These are phyloP conservation scores for Mangifera indica DNA, from an alignment of 345 rosid species.

Conservation along the genomic window DNA sequence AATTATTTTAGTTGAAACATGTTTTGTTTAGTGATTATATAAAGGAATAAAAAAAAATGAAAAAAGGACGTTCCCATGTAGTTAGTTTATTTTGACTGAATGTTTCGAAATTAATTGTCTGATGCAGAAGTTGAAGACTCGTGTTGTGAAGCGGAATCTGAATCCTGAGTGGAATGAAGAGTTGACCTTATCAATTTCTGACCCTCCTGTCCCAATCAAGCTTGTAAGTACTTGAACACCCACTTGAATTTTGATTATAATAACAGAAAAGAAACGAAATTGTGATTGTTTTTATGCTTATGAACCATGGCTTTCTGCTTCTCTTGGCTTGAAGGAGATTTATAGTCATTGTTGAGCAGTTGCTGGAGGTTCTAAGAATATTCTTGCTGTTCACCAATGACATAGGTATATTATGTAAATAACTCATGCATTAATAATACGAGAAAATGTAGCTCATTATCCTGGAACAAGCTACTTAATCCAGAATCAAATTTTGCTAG, in stretches of 20 bases:
- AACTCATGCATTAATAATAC: no score
- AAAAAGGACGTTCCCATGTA: background rate
- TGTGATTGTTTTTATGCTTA: no score
- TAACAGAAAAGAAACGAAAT: background rate
- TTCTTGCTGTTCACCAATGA: background rate
- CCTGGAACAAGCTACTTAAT: no score
- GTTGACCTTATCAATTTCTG: conserved; percentile 66
- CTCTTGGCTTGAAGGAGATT: background rate
- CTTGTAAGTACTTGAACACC: conserved; percentile 46
- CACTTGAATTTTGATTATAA: background rate
- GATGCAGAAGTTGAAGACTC: conserved; percentile 75
- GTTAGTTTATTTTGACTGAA: background rate
- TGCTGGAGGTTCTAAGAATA: background rate
- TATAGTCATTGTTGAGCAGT: background rate
- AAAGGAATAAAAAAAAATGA: background rate
- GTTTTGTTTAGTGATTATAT: background rate
- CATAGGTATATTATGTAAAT: background rate
- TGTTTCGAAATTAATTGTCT: background rate
- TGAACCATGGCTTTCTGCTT: no score
- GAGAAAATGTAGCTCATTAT: no score
- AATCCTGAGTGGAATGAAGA: conserved; percentile 89
- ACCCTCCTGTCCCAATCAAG: conserved; percentile 58
- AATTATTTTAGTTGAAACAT: background rate
- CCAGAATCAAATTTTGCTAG: no score
- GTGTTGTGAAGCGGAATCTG: conserved; percentile 50